Evolutionary conservation across 306 rosid genomes (phyloP), one percentile per base, ranked within the genome.

Genomic region (Styphnolobium japonicum): DNA sequence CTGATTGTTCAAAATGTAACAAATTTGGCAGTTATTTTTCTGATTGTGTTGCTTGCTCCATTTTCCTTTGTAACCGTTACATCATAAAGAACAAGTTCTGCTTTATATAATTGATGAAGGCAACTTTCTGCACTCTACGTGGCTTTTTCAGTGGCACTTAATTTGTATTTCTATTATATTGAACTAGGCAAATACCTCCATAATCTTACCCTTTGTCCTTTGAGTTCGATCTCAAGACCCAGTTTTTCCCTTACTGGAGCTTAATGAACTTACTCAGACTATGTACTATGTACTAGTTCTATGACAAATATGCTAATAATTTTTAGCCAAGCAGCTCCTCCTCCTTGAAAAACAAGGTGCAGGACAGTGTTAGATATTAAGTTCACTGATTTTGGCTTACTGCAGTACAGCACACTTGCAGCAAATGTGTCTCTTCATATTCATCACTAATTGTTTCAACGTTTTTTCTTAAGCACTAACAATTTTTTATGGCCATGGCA

Each of bases 401-500:
- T n/a, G n/a, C n/a, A n/a, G n/a, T n/a, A n/a, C n/a, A n/a, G n/a
- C n/a, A n/a, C n/a, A n/a, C 51, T 25, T 18, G 6, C 16, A 10
- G 60, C 16, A 58, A 67, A 68, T 29, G 4, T 42, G 46, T 33
- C 39, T 61, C 53, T 56, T 53, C 16, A n/a, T 22, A 4, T 52
- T 21, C 36, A 40, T 25, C 12, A 31, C 15, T 68, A 15, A 55
- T 14, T 33, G 25, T 82, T 45, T 58, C 81, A 75, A 65, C n/a
- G 10, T 12, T 76, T 79, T 73, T 74, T 25, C 80, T 65, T 49
- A 89, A 80, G 76, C 52, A 66, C 76, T 87, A 80, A 86, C 60
- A 67, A 72, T 55, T 86, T 52, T 73, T 74, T 66, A 29, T 76
- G 80, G 71, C 11, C 37, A 58, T 88, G 82, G 62, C 84, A 94